Percentiles rank a stretch among this genome's conserved stretches.
phyloP scores from a whole-genome alignment of 108 stramenopile genomes.

The Nitzschia sp. region DNA sequence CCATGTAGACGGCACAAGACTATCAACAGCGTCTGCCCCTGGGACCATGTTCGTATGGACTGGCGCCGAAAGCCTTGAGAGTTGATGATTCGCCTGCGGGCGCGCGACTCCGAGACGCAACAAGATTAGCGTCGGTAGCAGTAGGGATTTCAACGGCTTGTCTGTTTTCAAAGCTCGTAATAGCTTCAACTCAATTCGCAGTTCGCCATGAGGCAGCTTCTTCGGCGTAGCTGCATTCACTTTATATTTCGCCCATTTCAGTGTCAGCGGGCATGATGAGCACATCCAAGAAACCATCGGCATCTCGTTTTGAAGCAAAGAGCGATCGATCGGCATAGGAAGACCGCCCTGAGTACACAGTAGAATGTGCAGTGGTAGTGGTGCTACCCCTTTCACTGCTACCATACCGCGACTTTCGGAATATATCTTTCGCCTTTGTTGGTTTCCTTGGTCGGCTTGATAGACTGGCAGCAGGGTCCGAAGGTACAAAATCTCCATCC shows the following conservation, averaged over 20 bases:
- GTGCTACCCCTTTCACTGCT: slow-evolving; percentile 16
- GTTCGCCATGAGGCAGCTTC: no score
- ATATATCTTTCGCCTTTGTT: background rate
- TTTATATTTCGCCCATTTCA: slow-evolving; percentile 16
- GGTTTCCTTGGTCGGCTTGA: background rate
- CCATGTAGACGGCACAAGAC: no score
- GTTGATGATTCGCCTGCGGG: no score
- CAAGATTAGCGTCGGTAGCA: no score
- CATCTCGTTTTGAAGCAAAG: background rate
- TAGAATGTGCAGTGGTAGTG: slow-evolving; percentile 19
- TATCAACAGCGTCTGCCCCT: no score
- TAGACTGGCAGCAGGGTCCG: background rate
- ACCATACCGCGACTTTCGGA: background rate
- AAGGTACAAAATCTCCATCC: background rate
- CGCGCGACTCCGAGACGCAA: no score
- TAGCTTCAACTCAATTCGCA: no score
- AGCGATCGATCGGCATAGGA: background rate
- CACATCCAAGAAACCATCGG: slow-evolving; percentile 13
- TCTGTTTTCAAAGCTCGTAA: no score
- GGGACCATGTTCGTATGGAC: no score
- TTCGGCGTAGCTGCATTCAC: no score
- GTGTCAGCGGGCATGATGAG: slow-evolving; percentile 18
- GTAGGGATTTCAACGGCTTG: no score
- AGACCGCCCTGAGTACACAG: slow-evolving; percentile 1
- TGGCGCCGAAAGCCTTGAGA: no score